Base-by-base conservation (phyloP, 305 asterid genomes). In the Fraxinus baroniana region DNA sequence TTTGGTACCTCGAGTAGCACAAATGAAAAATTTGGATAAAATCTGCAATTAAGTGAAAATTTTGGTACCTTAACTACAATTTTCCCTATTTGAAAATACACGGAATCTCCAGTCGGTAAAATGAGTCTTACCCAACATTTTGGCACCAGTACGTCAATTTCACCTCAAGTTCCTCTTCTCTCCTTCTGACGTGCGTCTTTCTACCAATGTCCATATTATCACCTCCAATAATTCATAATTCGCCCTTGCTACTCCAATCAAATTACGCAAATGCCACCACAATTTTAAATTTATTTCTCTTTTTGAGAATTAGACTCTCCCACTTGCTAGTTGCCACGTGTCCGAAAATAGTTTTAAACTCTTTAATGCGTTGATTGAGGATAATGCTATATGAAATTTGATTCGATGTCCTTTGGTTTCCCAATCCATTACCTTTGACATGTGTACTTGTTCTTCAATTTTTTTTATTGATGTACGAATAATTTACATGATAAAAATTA, bases 131-230 rank as follows among this genome's bases (percentile, higher is more conserved):
- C 55, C 55, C 3, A 44, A 44, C n/a, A 44, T 44, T 17, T 12
- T 44, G 55, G 5, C 55, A 44, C 15, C 52, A 41, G 17, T 41
- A 41, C 52, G 52, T 10, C 52, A 4, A 41, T 41, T 41, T 41
- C 30, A 73, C 83, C 83, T 74, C 83, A 72, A 20, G 75, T 74
- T 74, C 66, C 10, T 24, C 39, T 73, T 72, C 22, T 72, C 55
- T 44, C 12, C 22, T 80, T 28, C 55, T 52, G 74, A 55, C 74
- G 41, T n/a, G 79, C 73, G 32, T 80, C 79, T 2, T 80, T 12
- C 37, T 55, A 20, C 75, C 72, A 33, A 1, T 32, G 22, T 60
- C 35, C 24, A 46, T 30, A 55, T 78, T 60, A 20, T 26, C 71
- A 20, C 80, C 80, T 18, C 81, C 35, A 60, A 7, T 15, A 0